Evolutionary conservation across 257 asterid genomes (phyloP).

Genomic region (Lycium ferocissimum): DNA sequence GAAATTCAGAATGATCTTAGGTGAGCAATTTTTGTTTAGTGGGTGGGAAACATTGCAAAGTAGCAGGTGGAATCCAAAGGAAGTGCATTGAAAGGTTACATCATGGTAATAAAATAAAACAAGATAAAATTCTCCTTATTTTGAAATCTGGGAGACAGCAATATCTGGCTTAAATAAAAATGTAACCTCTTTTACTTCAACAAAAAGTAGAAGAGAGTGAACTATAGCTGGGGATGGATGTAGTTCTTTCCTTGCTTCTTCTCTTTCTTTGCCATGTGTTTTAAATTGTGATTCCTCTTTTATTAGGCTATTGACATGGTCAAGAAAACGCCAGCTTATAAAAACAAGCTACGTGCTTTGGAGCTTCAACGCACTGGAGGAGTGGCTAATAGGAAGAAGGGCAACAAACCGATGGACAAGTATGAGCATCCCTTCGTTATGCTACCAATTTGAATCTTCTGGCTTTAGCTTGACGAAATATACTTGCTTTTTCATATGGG

Average conservation of each 20-base stretch:
- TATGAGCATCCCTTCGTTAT: conserved; percentile 42
- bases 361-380: conserved; percentile 97
- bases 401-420: conserved; percentile 77
- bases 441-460: background rate
- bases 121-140: background rate
- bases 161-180: background rate
- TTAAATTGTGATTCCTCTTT: conserved; percentile 27
- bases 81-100: conserved; percentile 15
- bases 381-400: conserved; percentile 76
- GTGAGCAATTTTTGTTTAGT: background rate
- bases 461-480: conserved; percentile 9
- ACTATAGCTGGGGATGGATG: background rate
- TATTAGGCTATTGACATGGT: conserved; percentile 96
- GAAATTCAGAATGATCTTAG: conserved; percentile 12
- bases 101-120: background rate
- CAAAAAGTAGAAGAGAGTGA: background rate
- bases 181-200: too few species aligned
- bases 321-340: conserved; percentile 92
- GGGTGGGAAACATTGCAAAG: background rate
- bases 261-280: background rate
- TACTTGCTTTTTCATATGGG: background rate
- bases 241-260: background rate
- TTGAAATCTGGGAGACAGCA: background rate
- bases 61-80: background rate
- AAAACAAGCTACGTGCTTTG: conserved; percentile 89